Percentiles rank a stretch among this genome's conserved stretches.
Conservation (phyloP, 1,139 yeast genomes). For the Ogataea hybrid region DNA sequence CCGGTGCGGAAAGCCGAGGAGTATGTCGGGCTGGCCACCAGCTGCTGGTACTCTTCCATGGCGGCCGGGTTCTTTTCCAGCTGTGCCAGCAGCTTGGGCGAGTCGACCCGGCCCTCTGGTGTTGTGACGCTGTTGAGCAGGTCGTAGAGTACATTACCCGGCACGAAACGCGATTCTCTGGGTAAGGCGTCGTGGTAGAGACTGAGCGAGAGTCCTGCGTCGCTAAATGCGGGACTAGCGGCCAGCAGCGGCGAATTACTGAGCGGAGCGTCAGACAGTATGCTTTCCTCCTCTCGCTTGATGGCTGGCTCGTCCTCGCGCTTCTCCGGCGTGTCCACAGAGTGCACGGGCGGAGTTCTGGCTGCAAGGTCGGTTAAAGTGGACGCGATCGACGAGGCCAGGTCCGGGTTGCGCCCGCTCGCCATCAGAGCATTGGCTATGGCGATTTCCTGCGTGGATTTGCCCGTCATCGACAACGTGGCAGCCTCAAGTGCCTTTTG, state of each 20-base stretch:
- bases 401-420: constrained; percentile 47
- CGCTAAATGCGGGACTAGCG: constrained; percentile 14
- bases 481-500: constrained; percentile 51
- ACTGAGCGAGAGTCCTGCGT: constrained; percentile 14
- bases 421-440: constrained; percentile 48
- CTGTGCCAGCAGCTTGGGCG: constrained; percentile 22
- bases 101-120: constrained; percentile 20
- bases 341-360: constrained; percentile 1
- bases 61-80: constrained; percentile 22
- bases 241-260: constrained; percentile 5
- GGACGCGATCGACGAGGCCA: constrained; percentile 29
- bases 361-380: constrained; percentile 22
- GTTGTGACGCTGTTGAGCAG: constrained; percentile 20
- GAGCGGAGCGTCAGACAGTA: constrained; percentile 15
- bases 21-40: constrained; percentile 19
- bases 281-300: constrained; percentile 10
- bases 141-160: constrained; percentile 23
- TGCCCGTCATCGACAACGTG: constrained; percentile 52
- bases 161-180: constrained; percentile 15
- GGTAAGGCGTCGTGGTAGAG: constrained; percentile 13
- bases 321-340: background rate
- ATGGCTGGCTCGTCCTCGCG: constrained; percentile 4
- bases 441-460: constrained; percentile 46
- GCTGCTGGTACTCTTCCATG: constrained; percentile 21
- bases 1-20: constrained; percentile 11